phyloP scores from a whole-genome alignment of 768 basidiomycete species.

The Butyriboletus loyo region DNA sequence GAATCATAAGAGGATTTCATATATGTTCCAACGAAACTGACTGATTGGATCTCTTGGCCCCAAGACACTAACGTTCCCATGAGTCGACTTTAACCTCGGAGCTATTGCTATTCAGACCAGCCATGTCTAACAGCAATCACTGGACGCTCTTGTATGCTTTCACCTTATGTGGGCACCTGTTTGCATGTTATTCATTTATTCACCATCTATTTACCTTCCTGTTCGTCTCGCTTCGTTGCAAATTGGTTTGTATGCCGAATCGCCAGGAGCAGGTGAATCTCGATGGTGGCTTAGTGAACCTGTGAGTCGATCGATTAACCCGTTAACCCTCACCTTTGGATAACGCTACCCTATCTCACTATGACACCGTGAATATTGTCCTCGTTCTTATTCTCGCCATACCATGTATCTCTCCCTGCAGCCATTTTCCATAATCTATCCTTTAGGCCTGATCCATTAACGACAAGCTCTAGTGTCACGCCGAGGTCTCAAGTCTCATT shows the following conservation, averaged over 20 bases:
- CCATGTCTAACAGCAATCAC: constrained; percentile 58
- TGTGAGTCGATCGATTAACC: constrained; percentile 38
- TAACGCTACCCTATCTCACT: neutral
- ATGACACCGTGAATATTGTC: neutral
- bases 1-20: neutral
- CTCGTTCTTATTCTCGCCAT: neutral
- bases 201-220: neutral
- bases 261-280: constrained; percentile 55
- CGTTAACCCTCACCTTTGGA: neutral
- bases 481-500: constrained; percentile 16
- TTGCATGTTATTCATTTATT: neutral
- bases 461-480: constrained; percentile 7
- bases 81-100: constrained; percentile 31
- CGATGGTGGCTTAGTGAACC: constrained; percentile 89
- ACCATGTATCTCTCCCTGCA: neutral
- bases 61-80: constrained; percentile 90
- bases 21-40: neutral
- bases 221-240: too few species aligned
- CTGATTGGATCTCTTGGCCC: neutral
- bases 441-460: constrained; percentile 15
- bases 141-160: constrained; percentile 71
- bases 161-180: constrained; percentile 14
- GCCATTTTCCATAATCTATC: neutral
- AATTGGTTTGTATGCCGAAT: constrained; percentile 82
- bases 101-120: neutral